phyloP scores from a whole-genome alignment of 2,329 filamentous ascomycete species.

The Verticillium nubilum region DNA sequence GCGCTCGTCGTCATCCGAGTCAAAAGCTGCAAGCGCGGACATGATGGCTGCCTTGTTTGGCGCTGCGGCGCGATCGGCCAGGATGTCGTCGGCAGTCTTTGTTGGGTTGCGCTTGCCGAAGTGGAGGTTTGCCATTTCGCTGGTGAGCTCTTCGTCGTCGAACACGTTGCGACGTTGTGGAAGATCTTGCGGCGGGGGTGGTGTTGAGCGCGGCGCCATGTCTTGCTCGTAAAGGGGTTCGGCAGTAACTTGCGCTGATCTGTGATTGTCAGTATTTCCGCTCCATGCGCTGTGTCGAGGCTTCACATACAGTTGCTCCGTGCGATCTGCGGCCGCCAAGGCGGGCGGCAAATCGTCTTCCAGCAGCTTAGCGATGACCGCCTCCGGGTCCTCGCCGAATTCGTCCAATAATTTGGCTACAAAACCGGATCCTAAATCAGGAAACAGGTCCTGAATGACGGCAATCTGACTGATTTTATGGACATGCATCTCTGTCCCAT shows the following conservation, averaged over 20 bases:
- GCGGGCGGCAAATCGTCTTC: slow-evolving; percentile 69
- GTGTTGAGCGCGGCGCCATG: slow-evolving; percentile 56
- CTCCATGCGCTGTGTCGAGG: background rate
- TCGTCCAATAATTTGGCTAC: slow-evolving; percentile 73
- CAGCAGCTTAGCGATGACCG: slow-evolving; percentile 75
- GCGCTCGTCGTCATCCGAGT: slow-evolving; percentile 90
- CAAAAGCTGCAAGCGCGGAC: slow-evolving; percentile 81
- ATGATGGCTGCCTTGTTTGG: slow-evolving; percentile 81
- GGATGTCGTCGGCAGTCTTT: slow-evolving; percentile 65
- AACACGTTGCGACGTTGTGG: slow-evolving; percentile 67
- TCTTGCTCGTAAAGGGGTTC: slow-evolving; percentile 19
- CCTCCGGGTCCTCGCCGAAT: slow-evolving; percentile 71
- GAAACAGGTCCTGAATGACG: slow-evolving; percentile 91
- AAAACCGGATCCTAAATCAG: slow-evolving; percentile 78
- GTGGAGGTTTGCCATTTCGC: slow-evolving; percentile 63
- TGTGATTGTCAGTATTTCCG: slow-evolving; percentile 14
- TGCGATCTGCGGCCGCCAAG: slow-evolving; percentile 58
- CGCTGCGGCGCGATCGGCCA: slow-evolving; percentile 58
- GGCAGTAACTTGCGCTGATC: slow-evolving; percentile 16
- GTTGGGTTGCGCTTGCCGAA: slow-evolving; percentile 66
- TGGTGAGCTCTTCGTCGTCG: slow-evolving; percentile 75
- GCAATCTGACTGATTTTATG: slow-evolving; percentile 81
- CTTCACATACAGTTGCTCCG: slow-evolving; percentile 54
- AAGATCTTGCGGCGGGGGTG: slow-evolving; percentile 31
- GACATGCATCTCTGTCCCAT: slow-evolving; percentile 55